Percentiles rank a stretch among this genome's conserved stretches.
Evolutionary conservation across 768 basidiomycete species (phyloP).

Genomic region (Russula virescens): DNA sequence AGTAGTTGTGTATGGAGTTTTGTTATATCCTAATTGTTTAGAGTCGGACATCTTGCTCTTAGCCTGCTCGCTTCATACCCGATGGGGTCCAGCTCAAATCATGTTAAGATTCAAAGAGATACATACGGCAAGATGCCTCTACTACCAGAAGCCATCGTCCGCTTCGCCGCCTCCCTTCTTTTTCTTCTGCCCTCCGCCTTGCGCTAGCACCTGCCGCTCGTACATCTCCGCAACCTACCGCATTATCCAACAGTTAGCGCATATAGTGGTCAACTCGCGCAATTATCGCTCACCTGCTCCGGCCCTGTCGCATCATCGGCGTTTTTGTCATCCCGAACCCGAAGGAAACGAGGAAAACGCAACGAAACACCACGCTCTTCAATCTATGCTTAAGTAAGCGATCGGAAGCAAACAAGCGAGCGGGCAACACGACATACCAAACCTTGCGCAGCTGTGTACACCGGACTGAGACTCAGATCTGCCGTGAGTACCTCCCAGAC

Average conservation of each 20-base stretch:
- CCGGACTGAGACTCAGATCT: constrained; percentile 91
- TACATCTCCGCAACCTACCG: constrained; percentile 90
- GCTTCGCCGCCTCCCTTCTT: constrained; percentile 53
- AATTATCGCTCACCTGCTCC: constrained; percentile 64
- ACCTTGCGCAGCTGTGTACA: constrained; percentile 93
- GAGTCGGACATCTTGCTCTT: constrained; percentile 6
- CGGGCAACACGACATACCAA: constrained; percentile 57
- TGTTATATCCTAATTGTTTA: constrained; percentile 18
- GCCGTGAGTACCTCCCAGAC: constrained; percentile 99
- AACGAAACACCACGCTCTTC: constrained; percentile 92
- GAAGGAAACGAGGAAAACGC: constrained; percentile 93
- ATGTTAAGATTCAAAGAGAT: constrained; percentile 4
- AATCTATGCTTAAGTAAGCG: constrained; percentile 39
- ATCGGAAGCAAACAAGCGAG: constrained; percentile 5
- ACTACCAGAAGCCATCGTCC: constrained; percentile 77
- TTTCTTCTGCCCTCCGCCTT: constrained; percentile 65
- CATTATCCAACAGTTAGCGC: constrained; percentile 17
- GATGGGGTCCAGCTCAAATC: background rate
- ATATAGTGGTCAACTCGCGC: background rate
- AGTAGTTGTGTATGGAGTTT: constrained; percentile 14
- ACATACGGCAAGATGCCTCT: background rate
- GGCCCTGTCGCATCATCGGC: constrained; percentile 90
- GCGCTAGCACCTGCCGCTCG: constrained; percentile 77
- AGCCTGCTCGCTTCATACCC: constrained; percentile 1
- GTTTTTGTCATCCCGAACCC: constrained; percentile 87